Conservation (phyloP, 75 land plant genomes). For the Cunninghamia lanceolata region DNA sequence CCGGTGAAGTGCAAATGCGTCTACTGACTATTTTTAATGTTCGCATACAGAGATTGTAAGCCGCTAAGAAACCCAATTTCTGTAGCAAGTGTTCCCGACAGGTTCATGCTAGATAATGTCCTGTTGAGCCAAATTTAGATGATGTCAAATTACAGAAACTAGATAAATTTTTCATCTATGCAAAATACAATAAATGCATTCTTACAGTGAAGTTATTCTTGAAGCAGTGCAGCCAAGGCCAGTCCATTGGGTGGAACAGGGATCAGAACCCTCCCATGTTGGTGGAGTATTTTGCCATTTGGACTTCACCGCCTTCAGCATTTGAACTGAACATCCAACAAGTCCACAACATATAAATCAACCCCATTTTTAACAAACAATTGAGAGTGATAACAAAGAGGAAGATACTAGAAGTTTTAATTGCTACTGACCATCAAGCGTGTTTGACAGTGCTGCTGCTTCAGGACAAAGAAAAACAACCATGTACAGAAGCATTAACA, state of each 20-base stretch:
- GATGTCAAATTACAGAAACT: neutral
- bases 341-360: neutral
- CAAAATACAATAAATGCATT: neutral
- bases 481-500: neutral
- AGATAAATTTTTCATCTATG: neutral
- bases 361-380: neutral
- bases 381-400: neutral
- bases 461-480: neutral
- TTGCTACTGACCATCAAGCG: neutral
- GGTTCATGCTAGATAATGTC: slow-evolving; percentile 32
- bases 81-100: slow-evolving; percentile 41
- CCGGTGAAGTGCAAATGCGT: neutral
- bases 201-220: slow-evolving; percentile 45
- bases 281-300: slow-evolving; percentile 51
- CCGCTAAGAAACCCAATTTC: slow-evolving; percentile 43
- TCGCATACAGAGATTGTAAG: slow-evolving; percentile 11
- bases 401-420: neutral
- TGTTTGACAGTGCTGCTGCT: neutral
- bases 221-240: slow-evolving; percentile 54
- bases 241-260: slow-evolving; percentile 52
- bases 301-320: neutral
- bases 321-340: neutral
- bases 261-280: slow-evolving; percentile 51
- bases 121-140: neutral
- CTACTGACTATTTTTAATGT: neutral